phyloP scores from a whole-genome alignment of 2,329 filamentous ascomycete genomes.

The Aspergillus fructus region DNA sequence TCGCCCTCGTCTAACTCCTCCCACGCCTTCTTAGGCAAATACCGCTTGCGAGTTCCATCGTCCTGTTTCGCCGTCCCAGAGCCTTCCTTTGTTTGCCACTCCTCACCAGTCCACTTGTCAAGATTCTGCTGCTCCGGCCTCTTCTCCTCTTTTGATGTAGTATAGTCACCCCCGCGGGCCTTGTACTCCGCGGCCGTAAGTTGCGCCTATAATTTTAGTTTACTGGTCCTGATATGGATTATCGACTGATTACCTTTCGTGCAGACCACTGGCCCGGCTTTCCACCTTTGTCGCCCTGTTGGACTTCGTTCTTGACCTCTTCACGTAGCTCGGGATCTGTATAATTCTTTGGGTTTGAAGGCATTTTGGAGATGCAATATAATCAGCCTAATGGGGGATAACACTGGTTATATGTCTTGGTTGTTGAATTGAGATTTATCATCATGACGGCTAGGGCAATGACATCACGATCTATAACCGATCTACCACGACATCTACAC shows the following conservation, averaged over 20 bases:
- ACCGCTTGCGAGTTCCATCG: constrained; percentile 46
- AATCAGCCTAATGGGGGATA: too few relatives aligned
- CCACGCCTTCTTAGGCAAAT: constrained; percentile 51
- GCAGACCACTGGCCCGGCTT: constrained; percentile 52
- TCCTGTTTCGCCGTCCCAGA: constrained; percentile 44
- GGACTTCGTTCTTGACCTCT: constrained; percentile 48
- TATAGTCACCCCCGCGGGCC: constrained; percentile 48
- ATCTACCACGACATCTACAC: background rate
- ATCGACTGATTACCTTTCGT: constrained; percentile 37
- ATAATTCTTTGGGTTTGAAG: constrained; percentile 45
- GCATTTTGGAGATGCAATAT: background rate
- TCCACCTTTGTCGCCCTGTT: constrained; percentile 48
- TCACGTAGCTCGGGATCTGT: constrained; percentile 48
- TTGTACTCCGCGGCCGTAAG: constrained; percentile 51
- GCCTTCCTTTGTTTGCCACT: constrained; percentile 53
- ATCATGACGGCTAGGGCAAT: background rate
- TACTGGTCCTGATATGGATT: background rate
- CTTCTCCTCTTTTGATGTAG: constrained; percentile 44
- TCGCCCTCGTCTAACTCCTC: constrained; percentile 48
- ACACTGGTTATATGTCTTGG: background rate
- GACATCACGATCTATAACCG: background rate
- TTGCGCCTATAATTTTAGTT: constrained; percentile 36
- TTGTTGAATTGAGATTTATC: background rate
- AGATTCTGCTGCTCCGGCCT: constrained; percentile 47
- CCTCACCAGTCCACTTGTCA: constrained; percentile 48